phyloP scores from a whole-genome alignment of 495 filamentous ascomycete genomes.

The Penicillium lagena region DNA sequence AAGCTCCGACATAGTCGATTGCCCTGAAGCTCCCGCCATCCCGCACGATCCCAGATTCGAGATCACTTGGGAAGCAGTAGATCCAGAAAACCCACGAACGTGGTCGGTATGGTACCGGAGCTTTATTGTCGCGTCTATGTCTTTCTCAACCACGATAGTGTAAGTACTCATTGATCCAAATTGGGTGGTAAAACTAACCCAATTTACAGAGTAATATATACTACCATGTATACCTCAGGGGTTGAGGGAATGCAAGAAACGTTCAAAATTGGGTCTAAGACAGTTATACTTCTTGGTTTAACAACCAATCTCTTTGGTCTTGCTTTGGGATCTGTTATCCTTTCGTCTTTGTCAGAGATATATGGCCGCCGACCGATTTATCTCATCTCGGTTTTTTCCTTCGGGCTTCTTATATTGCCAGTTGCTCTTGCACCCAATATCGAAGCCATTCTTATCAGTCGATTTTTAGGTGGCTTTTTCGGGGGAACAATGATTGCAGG shows the following conservation, averaged over 20 bases:
- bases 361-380: conserved; percentile 69
- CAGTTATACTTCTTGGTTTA: conserved; percentile 61
- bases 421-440: conserved; percentile 63
- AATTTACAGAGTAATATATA: conserved; percentile 53
- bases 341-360: conserved; percentile 72
- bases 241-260: conserved; percentile 58
- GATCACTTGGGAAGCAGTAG: conserved; percentile 53
- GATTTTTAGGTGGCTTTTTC: conserved; percentile 55
- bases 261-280: conserved; percentile 48
- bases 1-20: background rate
- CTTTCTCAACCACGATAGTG: conserved; percentile 60
- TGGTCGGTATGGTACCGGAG: conserved; percentile 62
- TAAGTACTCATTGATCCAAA: conserved; percentile 10
- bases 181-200: background rate
- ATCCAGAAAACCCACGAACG: conserved; percentile 59
- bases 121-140: conserved; percentile 51
- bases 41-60: conserved; percentile 51
- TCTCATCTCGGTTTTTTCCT: conserved; percentile 52
- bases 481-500: conserved; percentile 63
- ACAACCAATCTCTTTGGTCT: conserved; percentile 67
- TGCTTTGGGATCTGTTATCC: conserved; percentile 58
- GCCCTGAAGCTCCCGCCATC: background rate
- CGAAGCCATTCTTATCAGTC: conserved; percentile 53
- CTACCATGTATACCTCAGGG: conserved; percentile 68
- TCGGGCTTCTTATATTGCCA: conserved; percentile 59